A percentile compares a stretch with the other conserved stretches of the same genome.
phyloP scores from a whole-genome alignment of 2,329 filamentous ascomycete species.

The Aureobasidium pullulans region DNA sequence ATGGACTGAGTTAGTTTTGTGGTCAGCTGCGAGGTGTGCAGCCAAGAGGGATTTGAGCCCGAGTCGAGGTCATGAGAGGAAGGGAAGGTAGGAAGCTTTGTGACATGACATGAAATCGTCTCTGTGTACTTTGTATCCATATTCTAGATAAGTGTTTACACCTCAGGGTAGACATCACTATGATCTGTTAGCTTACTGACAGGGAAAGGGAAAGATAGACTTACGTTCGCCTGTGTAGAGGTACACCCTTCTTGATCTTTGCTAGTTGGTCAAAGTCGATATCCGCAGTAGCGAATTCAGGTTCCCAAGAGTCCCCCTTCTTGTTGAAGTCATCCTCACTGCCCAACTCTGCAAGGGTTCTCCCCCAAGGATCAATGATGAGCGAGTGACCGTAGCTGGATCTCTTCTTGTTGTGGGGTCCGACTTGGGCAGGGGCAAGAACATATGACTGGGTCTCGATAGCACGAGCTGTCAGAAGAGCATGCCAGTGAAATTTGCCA shows the following conservation, averaged over 20 bases:
- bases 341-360: constrained; percentile 58
- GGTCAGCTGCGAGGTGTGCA: too few relatives aligned
- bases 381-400: constrained; percentile 80
- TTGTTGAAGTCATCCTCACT: constrained; percentile 39
- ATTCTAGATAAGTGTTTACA: constrained; percentile 8
- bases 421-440: constrained; percentile 75
- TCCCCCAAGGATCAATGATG: constrained; percentile 82
- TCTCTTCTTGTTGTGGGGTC: constrained; percentile 65
- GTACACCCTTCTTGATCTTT: constrained; percentile 31
- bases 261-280: constrained; percentile 31
- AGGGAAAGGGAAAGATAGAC: constrained; percentile 13
- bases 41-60: too few relatives aligned
- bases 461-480: constrained; percentile 68
- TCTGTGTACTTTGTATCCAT: background rate
- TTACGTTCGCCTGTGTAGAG: constrained; percentile 30
- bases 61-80: too few relatives aligned
- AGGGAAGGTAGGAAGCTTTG: too few relatives aligned
- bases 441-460: constrained; percentile 88
- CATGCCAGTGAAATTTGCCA: constrained; percentile 78
- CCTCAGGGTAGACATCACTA: constrained; percentile 18
- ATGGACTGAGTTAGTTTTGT: too few relatives aligned
- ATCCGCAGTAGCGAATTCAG: constrained; percentile 35
- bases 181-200: background rate
- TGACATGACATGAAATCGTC: background rate
- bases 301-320: constrained; percentile 28